These are phyloP conservation scores for Aplosporella prunicola DNA, from an alignment of 2,329 filamentous ascomycete species.

Conservation along the genomic window DNA sequence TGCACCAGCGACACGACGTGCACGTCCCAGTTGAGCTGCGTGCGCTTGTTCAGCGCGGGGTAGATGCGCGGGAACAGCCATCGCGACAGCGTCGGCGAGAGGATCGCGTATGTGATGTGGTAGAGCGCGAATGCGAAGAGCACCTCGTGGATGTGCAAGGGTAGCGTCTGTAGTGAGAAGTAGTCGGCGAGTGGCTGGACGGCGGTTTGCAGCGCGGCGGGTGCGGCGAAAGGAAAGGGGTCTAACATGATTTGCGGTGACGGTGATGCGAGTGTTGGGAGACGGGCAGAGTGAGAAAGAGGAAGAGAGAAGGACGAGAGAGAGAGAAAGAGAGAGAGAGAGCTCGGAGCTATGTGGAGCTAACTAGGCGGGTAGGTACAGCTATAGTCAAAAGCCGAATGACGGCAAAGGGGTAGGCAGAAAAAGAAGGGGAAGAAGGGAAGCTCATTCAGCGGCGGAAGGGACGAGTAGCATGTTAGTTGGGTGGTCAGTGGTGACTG, in stretches of 20 bases:
- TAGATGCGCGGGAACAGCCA: constrained; percentile 56
- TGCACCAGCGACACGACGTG: constrained; percentile 79
- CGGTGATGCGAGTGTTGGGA: neutral
- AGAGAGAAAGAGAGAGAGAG: too few relatives aligned
- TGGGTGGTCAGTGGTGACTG: too few relatives aligned
- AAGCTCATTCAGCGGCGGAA: too few relatives aligned
- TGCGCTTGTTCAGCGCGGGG: constrained; percentile 49
- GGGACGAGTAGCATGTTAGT: too few relatives aligned
- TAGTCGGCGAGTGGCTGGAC: constrained; percentile 56
- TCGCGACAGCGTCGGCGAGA: constrained; percentile 59
- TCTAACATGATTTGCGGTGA: constrained; percentile 53
- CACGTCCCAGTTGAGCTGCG: constrained; percentile 73
- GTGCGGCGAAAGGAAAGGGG: constrained; percentile 55
- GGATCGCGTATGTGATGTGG: constrained; percentile 53
- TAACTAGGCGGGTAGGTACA: too few relatives aligned
- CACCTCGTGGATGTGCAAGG: constrained; percentile 70
- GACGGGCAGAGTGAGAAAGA: constrained; percentile 1
- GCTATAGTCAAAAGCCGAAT: too few relatives aligned
- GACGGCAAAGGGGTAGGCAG: too few relatives aligned
- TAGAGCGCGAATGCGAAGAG: constrained; percentile 58
- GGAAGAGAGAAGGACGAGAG: neutral
- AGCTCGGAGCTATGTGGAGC: too few relatives aligned
- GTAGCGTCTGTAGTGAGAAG: constrained; percentile 55
- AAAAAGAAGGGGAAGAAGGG: too few relatives aligned
- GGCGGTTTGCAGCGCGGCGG: constrained; percentile 45